phyloP scores from a whole-genome alignment of 495 filamentous ascomycete genomes.

The Chaetomidium leptoderma region DNA sequence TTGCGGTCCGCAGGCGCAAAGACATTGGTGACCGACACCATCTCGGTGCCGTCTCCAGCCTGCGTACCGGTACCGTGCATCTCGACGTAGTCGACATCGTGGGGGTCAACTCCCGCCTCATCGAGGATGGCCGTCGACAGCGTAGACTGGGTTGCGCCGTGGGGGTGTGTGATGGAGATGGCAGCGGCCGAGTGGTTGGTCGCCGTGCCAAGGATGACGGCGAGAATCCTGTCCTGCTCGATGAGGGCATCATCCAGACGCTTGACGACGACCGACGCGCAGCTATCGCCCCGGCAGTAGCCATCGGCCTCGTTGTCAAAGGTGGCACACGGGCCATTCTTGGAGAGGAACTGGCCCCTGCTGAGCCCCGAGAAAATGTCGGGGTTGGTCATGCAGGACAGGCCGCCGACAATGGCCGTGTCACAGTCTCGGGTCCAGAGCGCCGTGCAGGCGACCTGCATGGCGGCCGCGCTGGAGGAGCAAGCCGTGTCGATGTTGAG shows the following conservation, averaged over 20 bases:
- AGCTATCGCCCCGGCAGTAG: conserved; percentile 71
- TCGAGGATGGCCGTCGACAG: conserved; percentile 67
- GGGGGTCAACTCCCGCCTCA: conserved; percentile 64
- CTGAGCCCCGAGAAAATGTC: conserved; percentile 82
- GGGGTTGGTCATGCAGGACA: conserved; percentile 74
- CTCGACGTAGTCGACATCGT: conserved; percentile 75
- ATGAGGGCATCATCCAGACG: conserved; percentile 67
- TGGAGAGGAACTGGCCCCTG: conserved; percentile 76
- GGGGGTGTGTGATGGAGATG: conserved; percentile 80
- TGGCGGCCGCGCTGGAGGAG: conserved; percentile 76
- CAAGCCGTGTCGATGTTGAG: conserved; percentile 87
- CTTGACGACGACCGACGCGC: conserved; percentile 69
- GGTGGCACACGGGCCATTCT: conserved; percentile 74
- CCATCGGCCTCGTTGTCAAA: conserved; percentile 75
- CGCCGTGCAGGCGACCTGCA: conserved; percentile 78
- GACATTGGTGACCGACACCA: conserved; percentile 69
- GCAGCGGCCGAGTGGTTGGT: conserved; percentile 76
- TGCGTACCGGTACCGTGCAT: conserved; percentile 91
- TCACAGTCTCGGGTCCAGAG: conserved; percentile 80
- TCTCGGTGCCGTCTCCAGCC: conserved; percentile 75
- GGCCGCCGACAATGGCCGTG: conserved; percentile 77
- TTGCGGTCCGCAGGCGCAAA: conserved; percentile 70
- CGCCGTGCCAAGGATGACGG: conserved; percentile 59
- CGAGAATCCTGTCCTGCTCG: conserved; percentile 71
- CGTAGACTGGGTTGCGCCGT: conserved; percentile 64